Percentiles rank a stretch among this genome's conserved stretches.
phyloP scores from a whole-genome alignment of 1,284 basidiomycete species.

The Tetrapyrgos nigripes region DNA sequence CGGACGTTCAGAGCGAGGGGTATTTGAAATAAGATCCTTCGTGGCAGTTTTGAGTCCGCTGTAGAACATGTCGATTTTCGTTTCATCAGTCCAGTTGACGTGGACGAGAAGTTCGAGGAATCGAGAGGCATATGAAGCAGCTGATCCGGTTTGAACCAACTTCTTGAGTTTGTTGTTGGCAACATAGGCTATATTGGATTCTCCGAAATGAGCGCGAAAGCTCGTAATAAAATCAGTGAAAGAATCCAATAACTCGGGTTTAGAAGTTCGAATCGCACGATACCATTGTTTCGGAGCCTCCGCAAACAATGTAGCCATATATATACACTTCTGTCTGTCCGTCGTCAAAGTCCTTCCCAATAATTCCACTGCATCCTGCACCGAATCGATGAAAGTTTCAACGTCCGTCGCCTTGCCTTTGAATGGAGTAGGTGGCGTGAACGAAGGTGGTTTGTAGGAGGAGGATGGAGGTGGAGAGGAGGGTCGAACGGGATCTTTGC shows the following conservation, averaged over 20 bases:
- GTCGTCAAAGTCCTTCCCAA: not conserved
- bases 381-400: not conserved
- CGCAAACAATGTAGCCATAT: slow-evolving; percentile 5
- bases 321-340: slow-evolving; percentile 9
- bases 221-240: slow-evolving; percentile 25
- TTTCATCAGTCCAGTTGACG: slow-evolving; percentile 30
- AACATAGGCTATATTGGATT: slow-evolving; percentile 28
- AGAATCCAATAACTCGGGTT: not conserved
- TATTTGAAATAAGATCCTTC: not conserved
- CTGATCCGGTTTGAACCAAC: slow-evolving; percentile 34
- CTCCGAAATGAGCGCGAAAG: slow-evolving; percentile 32
- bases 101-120: slow-evolving; percentile 30
- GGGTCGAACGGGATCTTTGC: not conserved
- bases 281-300: slow-evolving; percentile 10
- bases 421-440: not conserved
- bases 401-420: slow-evolving; percentile 1
- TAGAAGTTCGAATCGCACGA: not conserved
- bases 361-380: not conserved
- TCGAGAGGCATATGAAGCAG: slow-evolving; percentile 24
- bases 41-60: not conserved
- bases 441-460: not conserved
- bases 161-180: slow-evolving; percentile 24
- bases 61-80: slow-evolving; percentile 27
- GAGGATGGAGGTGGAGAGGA: not conserved
- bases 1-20: not conserved